Percentiles rank a stretch among this genome's conserved stretches.
These are phyloP conservation scores for Agastache rugosa DNA, from an alignment of 257 asterid species.

Conservation along the genomic window DNA sequence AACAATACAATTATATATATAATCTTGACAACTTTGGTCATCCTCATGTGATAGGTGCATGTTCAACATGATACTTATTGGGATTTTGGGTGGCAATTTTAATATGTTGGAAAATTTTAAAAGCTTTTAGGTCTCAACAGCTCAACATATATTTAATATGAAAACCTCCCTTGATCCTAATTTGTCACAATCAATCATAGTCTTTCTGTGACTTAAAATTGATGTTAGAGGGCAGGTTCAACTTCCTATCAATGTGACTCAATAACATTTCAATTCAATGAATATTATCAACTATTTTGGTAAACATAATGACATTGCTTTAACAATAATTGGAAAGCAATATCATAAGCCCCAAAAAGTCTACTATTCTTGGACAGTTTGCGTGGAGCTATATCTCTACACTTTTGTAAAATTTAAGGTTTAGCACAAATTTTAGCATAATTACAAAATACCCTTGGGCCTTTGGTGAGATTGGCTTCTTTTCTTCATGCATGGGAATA, in stretches of 20 bases:
- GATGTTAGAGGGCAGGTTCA: constrained; percentile 32
- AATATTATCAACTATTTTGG: background rate
- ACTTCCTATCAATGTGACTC: constrained; percentile 28
- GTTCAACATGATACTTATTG: constrained; percentile 35
- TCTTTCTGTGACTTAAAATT: constrained; percentile 19
- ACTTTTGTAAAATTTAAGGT: background rate
- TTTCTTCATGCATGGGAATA: background rate
- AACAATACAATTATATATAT: constrained; percentile 4
- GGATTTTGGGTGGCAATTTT: constrained; percentile 35
- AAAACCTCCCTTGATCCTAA: constrained; percentile 33
- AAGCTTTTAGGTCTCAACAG: constrained; percentile 34
- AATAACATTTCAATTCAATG: constrained; percentile 33
- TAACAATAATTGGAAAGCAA: constrained; percentile 20
- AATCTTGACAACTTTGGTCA: constrained; percentile 27
- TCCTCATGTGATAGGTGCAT: constrained; percentile 32
- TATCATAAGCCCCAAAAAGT: background rate
- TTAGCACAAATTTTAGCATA: background rate
- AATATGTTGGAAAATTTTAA: constrained; percentile 9
- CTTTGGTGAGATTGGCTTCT: background rate
- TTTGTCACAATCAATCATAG: constrained; percentile 32
- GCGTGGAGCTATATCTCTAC: constrained; percentile 21
- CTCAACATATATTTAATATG: constrained; percentile 15
- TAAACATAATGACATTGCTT: constrained; percentile 17
- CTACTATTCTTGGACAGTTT: constrained; percentile 23
- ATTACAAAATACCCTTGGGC: background rate